Percentiles rank a stretch among this genome's conserved stretches.
phyloP scores from a whole-genome alignment of 768 basidiomycete genomes.

The Phylloporus rhodoxanthus region DNA sequence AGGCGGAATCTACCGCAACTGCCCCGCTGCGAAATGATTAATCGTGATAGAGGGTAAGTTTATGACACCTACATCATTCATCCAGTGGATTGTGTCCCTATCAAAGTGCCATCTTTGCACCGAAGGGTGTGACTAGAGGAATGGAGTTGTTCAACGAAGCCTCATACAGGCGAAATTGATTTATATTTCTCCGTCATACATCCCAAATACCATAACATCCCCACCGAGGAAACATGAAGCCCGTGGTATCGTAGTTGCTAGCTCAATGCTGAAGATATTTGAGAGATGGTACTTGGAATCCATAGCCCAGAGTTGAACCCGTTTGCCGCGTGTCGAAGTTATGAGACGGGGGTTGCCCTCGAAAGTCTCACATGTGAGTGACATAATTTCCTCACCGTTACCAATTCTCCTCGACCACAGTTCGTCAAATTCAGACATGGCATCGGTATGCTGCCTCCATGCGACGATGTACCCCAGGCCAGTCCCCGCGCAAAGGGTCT shows the following conservation, averaged over 20 bases:
- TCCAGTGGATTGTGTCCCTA: neutral
- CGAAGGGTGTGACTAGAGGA: neutral
- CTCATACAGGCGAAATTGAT: no score
- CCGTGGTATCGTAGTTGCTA: neutral
- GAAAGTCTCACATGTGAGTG: neutral
- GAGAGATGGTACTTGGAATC: neutral
- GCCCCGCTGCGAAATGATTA: neutral
- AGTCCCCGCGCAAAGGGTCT: conserved; percentile 4
- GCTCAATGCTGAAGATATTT: neutral
- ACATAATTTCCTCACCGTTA: conserved; percentile 8
- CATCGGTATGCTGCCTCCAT: conserved; percentile 1
- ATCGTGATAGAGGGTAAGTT: neutral
- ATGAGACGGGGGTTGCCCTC: neutral
- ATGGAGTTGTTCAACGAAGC: no score
- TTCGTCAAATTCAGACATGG: conserved; percentile 1
- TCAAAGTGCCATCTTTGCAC: neutral
- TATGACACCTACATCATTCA: neutral
- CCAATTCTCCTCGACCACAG: neutral
- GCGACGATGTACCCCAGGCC: conserved; percentile 3
- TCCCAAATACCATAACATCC: neutral
- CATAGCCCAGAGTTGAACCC: neutral
- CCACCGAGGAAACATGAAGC: neutral
- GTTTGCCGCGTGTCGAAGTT: neutral
- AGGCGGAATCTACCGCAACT: neutral
- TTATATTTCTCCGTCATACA: conserved; percentile 1